Conservation (phyloP, 805 yeast genomes). For the Metschnikowia kofuensis region DNA sequence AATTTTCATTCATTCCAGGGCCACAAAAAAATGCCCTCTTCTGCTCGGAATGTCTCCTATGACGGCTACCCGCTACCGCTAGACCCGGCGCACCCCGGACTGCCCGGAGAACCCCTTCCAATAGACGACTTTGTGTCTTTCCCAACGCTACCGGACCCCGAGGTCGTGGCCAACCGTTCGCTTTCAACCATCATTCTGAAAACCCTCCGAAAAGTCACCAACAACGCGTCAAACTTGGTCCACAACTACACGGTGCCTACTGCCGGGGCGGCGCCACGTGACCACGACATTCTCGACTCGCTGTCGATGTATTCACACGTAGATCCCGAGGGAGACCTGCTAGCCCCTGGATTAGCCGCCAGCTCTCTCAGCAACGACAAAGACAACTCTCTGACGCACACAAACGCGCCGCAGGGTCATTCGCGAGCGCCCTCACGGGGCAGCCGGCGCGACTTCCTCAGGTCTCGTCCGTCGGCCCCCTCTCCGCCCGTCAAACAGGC, state of each 20-base stretch:
- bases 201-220: constrained; percentile 41
- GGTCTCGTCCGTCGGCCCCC: neutral
- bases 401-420: neutral
- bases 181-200: constrained; percentile 34
- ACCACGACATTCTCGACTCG: constrained; percentile 9
- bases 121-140: constrained; percentile 38
- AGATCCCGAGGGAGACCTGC: neutral
- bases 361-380: neutral
- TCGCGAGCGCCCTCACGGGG: neutral
- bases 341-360: neutral
- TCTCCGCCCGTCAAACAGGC: neutral
- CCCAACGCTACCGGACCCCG: constrained; percentile 44
- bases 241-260: constrained; percentile 16
- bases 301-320: constrained; percentile 8
- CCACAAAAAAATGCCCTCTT: neutral
- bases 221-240: constrained; percentile 40
- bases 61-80: constrained; percentile 2
- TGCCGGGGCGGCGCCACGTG: neutral
- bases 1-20: too few species aligned
- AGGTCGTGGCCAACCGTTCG: constrained; percentile 31
- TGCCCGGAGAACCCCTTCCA: neutral
- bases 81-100: neutral
- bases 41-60: constrained; percentile 1
- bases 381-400: neutral
- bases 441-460: neutral